Evolutionary conservation across 108 stramenopile genomes (phyloP).

Genomic region (Cyclotella atomus): DNA sequence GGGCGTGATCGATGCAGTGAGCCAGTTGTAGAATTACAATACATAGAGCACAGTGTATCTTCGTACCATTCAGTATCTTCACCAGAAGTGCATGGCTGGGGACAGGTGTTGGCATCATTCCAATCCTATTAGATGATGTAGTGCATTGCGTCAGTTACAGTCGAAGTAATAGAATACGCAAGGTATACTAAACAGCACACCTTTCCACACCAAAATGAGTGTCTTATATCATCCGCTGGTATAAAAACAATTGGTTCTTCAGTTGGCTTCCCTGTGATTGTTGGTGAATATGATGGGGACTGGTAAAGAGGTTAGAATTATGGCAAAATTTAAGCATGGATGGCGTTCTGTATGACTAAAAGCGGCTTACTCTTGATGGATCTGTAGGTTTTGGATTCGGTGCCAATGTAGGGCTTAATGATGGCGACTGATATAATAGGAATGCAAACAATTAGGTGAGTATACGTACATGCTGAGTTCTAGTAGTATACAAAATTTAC

Average conservation of each 20-base stretch:
- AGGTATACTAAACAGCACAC: neutral
- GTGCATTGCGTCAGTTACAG: too few relatives aligned
- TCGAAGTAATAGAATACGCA: neutral
- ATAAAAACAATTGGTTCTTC: slow-evolving; percentile 17
- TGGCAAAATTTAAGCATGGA: too few relatives aligned
- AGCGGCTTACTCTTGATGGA: too few relatives aligned
- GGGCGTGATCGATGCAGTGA: neutral
- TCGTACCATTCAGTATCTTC: slow-evolving; percentile 37
- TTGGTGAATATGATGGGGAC: neutral
- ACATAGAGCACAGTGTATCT: neutral
- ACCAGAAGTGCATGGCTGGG: slow-evolving; percentile 29
- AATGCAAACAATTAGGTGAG: too few relatives aligned
- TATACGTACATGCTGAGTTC: too few relatives aligned
- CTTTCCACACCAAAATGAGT: slow-evolving; percentile 50
- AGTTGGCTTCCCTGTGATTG: slow-evolving; percentile 10
- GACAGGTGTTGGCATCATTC: slow-evolving; percentile 41
- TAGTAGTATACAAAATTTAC: too few relatives aligned
- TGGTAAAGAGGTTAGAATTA: neutral
- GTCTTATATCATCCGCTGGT: slow-evolving; percentile 39
- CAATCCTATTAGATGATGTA: slow-evolving; percentile 18
- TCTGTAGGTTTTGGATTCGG: too few relatives aligned
- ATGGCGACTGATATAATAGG: too few relatives aligned
- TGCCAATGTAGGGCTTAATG: too few relatives aligned
- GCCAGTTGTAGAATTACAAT: too few relatives aligned
- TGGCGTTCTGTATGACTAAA: too few relatives aligned